Evolutionary conservation across 139 green algal genomes (phyloP).

Genomic region (Chlorella sp.): DNA sequence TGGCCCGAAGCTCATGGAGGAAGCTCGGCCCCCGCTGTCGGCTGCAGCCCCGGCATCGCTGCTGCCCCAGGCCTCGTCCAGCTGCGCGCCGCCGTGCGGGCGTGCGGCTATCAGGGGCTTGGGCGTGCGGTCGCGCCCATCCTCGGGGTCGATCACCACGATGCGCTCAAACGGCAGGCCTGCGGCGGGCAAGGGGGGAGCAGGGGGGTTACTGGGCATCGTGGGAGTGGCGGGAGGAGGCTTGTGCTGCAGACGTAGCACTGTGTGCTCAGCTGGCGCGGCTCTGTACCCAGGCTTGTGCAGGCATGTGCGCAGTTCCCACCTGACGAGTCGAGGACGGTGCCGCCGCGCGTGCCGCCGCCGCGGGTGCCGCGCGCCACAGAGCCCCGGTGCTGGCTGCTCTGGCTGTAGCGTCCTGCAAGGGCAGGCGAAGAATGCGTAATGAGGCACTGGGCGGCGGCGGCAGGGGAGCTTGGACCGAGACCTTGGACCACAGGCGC

Average conservation of each 20-base stretch:
- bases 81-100: not conserved
- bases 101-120: slow-evolving; percentile 61
- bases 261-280: too few species aligned
- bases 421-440: too few species aligned
- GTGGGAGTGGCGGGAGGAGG: too few species aligned
- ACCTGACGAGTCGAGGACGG: not conserved
- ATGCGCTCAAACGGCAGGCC: slow-evolving; percentile 23
- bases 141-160: slow-evolving; percentile 46
- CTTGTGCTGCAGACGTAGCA: too few species aligned
- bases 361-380: not conserved
- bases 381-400: not conserved
- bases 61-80: not conserved
- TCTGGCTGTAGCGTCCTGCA: slow-evolving; percentile 8
- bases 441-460: too few species aligned
- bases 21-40: not conserved
- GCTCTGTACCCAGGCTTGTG: too few species aligned
- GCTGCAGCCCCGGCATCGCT: not conserved
- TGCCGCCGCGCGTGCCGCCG: not conserved
- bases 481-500: not conserved
- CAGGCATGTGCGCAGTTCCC: too few species aligned
- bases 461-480: too few species aligned
- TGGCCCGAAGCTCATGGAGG: slow-evolving; percentile 5
- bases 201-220: too few species aligned
- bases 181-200: too few species aligned
- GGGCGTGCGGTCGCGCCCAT: slow-evolving; percentile 70